phyloP scores from a whole-genome alignment of 306 rosid species.

The Castanea crenata region DNA sequence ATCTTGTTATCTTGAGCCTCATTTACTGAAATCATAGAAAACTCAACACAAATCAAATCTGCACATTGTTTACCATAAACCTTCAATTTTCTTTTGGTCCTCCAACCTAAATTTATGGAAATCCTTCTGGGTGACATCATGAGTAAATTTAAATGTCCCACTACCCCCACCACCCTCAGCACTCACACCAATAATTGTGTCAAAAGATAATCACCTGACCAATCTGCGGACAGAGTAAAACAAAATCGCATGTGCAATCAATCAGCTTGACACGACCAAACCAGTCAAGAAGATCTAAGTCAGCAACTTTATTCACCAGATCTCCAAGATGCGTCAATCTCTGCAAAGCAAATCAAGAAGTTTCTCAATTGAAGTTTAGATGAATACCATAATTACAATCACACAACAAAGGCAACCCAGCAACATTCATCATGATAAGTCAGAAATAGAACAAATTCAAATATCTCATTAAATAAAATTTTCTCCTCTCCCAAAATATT shows the following conservation, averaged over 20 bases:
- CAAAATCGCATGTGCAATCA: conserved; percentile 72
- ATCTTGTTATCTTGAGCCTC: neutral
- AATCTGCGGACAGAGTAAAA: conserved; percentile 68
- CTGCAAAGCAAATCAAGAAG: conserved; percentile 40
- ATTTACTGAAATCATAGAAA: neutral
- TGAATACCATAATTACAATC: neutral
- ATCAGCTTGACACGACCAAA: conserved; percentile 76
- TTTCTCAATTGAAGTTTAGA: conserved; percentile 9
- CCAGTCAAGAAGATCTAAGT: conserved; percentile 75
- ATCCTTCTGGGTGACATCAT: neutral
- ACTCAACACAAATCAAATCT: neutral
- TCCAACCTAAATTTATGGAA: neutral
- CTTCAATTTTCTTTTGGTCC: neutral
- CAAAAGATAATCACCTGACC: conserved; percentile 68
- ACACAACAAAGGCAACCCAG: neutral
- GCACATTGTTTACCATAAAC: neutral
- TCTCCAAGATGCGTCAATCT: conserved; percentile 55
- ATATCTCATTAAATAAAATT: neutral
- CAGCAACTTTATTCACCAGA: conserved; percentile 58
- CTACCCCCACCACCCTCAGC: no score
- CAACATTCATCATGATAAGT: neutral
- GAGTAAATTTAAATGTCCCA: neutral
- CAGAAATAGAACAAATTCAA: neutral
- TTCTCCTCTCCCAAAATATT: neutral
- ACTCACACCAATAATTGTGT: neutral